phyloP scores from a whole-genome alignment of 257 asterid genomes.

The Gentiana straminea region DNA sequence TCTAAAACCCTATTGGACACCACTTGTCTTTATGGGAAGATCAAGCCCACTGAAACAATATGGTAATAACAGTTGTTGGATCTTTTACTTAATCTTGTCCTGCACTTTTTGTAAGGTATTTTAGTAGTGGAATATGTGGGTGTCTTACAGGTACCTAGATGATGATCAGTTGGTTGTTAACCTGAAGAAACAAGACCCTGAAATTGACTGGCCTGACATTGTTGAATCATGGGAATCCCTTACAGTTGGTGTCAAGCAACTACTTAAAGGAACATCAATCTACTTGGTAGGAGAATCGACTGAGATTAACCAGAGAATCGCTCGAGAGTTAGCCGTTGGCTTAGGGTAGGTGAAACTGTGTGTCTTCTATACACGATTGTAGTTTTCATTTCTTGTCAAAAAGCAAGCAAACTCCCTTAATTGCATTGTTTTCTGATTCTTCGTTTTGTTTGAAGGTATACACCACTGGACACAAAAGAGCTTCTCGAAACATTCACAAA shows the following conservation, averaged over 20 bases:
- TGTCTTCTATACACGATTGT: too few relatives aligned
- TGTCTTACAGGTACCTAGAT: conserved; percentile 66
- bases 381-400: too few relatives aligned
- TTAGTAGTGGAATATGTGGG: neutral
- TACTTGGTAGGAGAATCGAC: conserved; percentile 87
- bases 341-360: conserved; percentile 45
- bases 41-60: conserved; percentile 86
- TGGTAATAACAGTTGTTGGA: conserved; percentile 33
- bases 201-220: conserved; percentile 88
- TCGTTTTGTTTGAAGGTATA: conserved; percentile 48
- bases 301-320: conserved; percentile 68
- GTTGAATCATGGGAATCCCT: conserved; percentile 94
- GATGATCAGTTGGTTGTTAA: conserved; percentile 68
- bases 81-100: neutral
- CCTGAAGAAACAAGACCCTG: conserved; percentile 76
- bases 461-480: conserved; percentile 77
- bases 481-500: conserved; percentile 63
- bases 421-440: conserved; percentile 5
- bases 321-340: conserved; percentile 84
- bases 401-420: neutral
- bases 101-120: neutral
- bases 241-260: conserved; percentile 52
- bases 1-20: conserved; percentile 63
- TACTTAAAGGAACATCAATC: conserved; percentile 72
- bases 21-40: conserved; percentile 52